Conservation (phyloP, 805 yeast species). For the Cyberlindnera amylophila region DNA sequence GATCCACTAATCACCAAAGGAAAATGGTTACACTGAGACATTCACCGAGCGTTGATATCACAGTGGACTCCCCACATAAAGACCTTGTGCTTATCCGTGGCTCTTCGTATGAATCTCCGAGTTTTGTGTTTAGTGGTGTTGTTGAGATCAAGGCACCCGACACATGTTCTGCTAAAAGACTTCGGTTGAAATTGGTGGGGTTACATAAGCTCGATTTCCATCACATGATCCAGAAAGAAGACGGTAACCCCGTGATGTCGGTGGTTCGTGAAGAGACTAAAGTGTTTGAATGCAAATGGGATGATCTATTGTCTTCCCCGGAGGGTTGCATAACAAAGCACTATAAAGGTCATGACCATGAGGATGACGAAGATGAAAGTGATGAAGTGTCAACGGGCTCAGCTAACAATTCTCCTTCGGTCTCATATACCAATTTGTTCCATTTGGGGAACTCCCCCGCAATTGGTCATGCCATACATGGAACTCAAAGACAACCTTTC, state of each 20-base stretch:
- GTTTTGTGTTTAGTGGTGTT: constrained; percentile 66
- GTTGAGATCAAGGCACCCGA: constrained; percentile 71
- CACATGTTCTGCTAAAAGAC: constrained; percentile 53
- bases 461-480: constrained; percentile 29
- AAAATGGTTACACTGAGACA: constrained; percentile 10
- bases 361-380: neutral
- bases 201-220: constrained; percentile 55
- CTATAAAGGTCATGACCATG: neutral
- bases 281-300: constrained; percentile 73
- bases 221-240: constrained; percentile 34
- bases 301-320: constrained; percentile 38
- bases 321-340: constrained; percentile 25
- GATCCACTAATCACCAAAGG: neutral
- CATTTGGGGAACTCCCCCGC: constrained; percentile 6
- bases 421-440: constrained; percentile 6
- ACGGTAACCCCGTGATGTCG: constrained; percentile 32
- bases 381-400: neutral
- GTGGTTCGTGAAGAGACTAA: constrained; percentile 46
- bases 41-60: constrained; percentile 5
- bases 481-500: no score
- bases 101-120: constrained; percentile 65
- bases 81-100: constrained; percentile 78
- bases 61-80: constrained; percentile 32
- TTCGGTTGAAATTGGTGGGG: constrained; percentile 60
- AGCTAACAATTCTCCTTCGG: constrained; percentile 7